A percentile compares a stretch with the other conserved stretches of the same genome.
Evolutionary conservation across 257 asterid species (phyloP).

Genomic region (Solanum gandarillasii): DNA sequence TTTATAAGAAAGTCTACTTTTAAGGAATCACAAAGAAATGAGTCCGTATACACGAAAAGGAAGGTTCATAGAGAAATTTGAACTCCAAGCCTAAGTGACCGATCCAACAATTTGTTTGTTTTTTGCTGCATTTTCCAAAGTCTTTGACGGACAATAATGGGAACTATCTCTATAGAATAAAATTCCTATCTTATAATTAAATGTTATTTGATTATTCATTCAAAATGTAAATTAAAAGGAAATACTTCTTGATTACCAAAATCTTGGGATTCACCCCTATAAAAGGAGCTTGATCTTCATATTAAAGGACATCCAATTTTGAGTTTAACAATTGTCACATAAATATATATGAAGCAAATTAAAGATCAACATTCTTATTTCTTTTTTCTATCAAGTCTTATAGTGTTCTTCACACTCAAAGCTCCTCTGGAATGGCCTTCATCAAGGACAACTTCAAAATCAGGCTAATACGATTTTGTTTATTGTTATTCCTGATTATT

Average conservation of each 20-base stretch:
- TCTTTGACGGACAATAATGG: background rate
- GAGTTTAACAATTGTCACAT: background rate
- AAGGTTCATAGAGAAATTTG: background rate
- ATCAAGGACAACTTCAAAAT: background rate
- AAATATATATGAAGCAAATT: background rate
- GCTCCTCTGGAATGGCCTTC: background rate
- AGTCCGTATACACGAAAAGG: background rate
- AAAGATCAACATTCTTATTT: background rate
- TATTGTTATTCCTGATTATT: background rate
- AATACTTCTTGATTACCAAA: background rate
- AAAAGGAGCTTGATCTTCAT: background rate
- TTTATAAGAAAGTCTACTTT: background rate
- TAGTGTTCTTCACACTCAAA: background rate
- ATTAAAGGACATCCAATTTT: background rate
- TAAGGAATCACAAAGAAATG: background rate
- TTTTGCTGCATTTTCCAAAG: background rate
- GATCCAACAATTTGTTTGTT: background rate
- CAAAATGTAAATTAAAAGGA: background rate
- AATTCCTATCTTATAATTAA: background rate
- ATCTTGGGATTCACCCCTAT: background rate
- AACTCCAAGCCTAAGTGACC: background rate
- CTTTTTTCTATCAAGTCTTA: background rate
- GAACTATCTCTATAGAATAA: too few species aligned
- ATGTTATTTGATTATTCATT: background rate
- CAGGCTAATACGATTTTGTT: background rate